phyloP scores from a whole-genome alignment of 2,329 filamentous ascomycete species.

The Rhynchosporium graminicola region DNA sequence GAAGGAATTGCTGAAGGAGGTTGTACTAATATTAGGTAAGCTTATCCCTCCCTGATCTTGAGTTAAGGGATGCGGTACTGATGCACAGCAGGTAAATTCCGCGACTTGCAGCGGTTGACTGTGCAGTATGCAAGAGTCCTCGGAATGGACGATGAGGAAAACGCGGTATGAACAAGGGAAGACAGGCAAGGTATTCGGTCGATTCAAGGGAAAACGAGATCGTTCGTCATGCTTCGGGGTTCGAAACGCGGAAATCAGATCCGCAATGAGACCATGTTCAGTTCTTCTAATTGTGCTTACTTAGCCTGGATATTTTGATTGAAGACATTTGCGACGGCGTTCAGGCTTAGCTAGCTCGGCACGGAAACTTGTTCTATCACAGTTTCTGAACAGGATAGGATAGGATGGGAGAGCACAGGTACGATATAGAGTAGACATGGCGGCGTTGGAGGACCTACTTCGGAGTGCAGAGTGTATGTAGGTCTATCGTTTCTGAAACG shows the following conservation, averaged over 20 bases:
- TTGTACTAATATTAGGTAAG: constrained; percentile 89
- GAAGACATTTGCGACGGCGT: constrained; percentile 31
- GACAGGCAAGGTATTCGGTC: neutral
- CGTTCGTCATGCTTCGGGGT: no score
- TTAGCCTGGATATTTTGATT: constrained; percentile 6
- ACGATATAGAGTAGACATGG: neutral
- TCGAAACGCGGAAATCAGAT: no score
- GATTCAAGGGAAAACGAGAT: neutral
- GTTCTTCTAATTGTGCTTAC: neutral
- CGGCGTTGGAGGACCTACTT: constrained; percentile 6
- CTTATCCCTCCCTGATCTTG: constrained; percentile 30
- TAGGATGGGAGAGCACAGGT: neutral
- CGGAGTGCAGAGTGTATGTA: neutral
- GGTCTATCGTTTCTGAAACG: constrained; percentile 15
- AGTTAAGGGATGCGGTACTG: constrained; percentile 15
- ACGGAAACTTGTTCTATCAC: neutral
- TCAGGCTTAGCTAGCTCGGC: constrained; percentile 18
- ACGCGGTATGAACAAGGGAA: constrained; percentile 21
- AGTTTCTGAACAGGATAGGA: neutral
- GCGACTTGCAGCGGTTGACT: constrained; percentile 90
- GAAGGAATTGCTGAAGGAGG: constrained; percentile 82
- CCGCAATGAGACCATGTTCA: neutral
- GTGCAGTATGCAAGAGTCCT: constrained; percentile 90
- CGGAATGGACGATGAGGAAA: constrained; percentile 51
- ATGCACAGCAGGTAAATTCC: constrained; percentile 73